phyloP scores from a whole-genome alignment of 257 asterid species.

The Solanum pimpinellifolium region DNA sequence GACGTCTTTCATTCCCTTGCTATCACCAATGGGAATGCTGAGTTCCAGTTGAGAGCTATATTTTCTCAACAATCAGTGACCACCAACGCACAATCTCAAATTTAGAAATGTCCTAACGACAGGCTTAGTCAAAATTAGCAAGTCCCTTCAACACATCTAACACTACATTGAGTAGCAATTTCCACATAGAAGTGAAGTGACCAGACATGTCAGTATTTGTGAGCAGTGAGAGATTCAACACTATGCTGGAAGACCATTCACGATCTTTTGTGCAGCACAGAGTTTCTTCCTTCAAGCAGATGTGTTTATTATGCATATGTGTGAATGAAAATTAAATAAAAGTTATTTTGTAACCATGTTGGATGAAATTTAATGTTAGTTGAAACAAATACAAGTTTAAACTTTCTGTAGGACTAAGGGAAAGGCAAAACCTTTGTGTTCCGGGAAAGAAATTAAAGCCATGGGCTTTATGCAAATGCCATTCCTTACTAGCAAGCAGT shows the following conservation, averaged over 20 bases:
- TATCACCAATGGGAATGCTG: background rate
- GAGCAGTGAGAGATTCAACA: background rate
- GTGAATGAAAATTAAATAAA: background rate
- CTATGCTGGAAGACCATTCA: background rate
- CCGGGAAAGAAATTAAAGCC: slow-evolving; percentile 92
- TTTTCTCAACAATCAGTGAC: background rate
- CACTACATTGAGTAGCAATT: background rate
- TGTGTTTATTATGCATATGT: background rate
- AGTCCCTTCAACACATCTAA: background rate
- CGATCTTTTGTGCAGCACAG: background rate
- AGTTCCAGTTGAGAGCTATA: background rate
- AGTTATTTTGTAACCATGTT: background rate
- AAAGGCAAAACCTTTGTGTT: slow-evolving; percentile 60
- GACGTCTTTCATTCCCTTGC: background rate
- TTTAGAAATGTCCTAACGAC: background rate
- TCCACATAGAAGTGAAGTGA: background rate
- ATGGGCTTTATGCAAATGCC: slow-evolving; percentile 83
- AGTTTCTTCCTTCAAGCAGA: background rate
- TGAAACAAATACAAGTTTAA: background rate
- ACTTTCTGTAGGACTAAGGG: background rate
- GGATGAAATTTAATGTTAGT: background rate
- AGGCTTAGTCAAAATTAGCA: background rate
- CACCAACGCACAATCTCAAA: background rate
- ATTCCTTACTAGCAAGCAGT: slow-evolving; percentile 50
- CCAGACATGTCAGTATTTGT: background rate